These are phyloP conservation scores for Daldinia sp. DNA, from an alignment of 2,329 filamentous ascomycete genomes.

Conservation along the genomic window DNA sequence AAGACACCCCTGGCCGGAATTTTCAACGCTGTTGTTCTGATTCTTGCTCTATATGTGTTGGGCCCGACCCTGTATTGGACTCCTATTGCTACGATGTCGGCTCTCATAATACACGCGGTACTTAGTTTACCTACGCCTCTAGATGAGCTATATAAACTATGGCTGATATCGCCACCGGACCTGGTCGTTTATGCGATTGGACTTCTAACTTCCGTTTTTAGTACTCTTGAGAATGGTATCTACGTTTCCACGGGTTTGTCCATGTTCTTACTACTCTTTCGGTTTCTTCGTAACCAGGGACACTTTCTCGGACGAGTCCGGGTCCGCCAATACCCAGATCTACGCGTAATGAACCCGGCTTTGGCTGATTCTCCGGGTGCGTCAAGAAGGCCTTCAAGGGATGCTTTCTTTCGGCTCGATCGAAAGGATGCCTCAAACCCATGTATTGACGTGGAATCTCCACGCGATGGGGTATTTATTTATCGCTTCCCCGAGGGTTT, in stretches of 20 bases:
- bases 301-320: constrained; percentile 1
- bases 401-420: constrained; percentile 6
- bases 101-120: constrained; percentile 15
- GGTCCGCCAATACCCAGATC: neutral
- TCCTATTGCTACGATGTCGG: constrained; percentile 3
- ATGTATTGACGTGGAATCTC: neutral
- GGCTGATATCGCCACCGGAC: constrained; percentile 11
- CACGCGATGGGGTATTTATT: constrained; percentile 8
- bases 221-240: constrained; percentile 10
- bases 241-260: constrained; percentile 6
- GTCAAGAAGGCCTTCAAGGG: neutral
- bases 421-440: constrained; percentile 12
- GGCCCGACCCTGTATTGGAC: neutral
- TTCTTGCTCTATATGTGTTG: constrained; percentile 2
- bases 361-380: neutral
- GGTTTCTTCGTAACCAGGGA: constrained; percentile 3
- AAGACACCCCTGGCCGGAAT: constrained; percentile 8
- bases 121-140: neutral
- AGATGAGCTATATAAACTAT: neutral
- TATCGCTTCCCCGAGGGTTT: constrained; percentile 15
- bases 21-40: neutral
- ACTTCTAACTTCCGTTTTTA: constrained; percentile 8
- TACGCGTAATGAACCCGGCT: neutral
- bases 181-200: constrained; percentile 2
- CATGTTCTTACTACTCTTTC: neutral